Conservation (phyloP, 768 basidiomycete species). For the Lactarius psammicola region DNA sequence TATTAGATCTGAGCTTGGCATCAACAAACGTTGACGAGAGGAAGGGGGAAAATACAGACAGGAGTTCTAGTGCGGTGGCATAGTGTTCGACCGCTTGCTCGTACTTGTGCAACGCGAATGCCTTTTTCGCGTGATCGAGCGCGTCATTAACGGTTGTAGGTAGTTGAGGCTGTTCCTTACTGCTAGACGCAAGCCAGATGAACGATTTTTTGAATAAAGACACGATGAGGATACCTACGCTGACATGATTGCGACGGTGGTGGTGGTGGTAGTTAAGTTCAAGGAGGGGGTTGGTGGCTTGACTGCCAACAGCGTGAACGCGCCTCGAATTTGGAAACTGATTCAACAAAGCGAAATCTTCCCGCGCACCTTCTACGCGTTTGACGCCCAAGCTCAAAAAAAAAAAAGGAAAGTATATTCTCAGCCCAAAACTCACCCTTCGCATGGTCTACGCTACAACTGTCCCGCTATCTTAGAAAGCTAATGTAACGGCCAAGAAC, state of each 20-base stretch:
- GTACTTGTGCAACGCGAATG: slow-evolving; percentile 82
- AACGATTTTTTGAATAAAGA: background rate
- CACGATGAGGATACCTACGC: slow-evolving; percentile 16
- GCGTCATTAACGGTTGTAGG: slow-evolving; percentile 49
- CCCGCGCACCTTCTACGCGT: background rate
- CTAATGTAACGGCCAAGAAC: background rate
- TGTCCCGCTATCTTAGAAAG: background rate
- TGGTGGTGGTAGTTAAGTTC: background rate
- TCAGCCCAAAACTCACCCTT: background rate
- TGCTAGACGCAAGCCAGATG: background rate
- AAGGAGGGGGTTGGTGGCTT: background rate
- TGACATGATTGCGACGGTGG: slow-evolving; percentile 5
- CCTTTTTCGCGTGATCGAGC: slow-evolving; percentile 81
- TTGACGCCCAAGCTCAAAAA: background rate
- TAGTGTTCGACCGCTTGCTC: slow-evolving; percentile 85
- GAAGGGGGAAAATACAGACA: slow-evolving; percentile 51
- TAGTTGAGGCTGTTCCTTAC: slow-evolving; percentile 7
- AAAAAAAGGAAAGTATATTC: background rate
- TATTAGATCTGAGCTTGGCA: slow-evolving; percentile 49
- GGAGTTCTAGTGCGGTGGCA: slow-evolving; percentile 76
- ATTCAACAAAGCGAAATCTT: slow-evolving; percentile 11
- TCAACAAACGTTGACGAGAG: background rate
- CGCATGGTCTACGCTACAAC: background rate
- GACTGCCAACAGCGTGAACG: background rate
- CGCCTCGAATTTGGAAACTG: background rate